Evolutionary conservation across 2,329 filamentous ascomycete genomes (phyloP), one percentile per base, ranked within the genome.

Genomic region (Fusarium nanum): DNA sequence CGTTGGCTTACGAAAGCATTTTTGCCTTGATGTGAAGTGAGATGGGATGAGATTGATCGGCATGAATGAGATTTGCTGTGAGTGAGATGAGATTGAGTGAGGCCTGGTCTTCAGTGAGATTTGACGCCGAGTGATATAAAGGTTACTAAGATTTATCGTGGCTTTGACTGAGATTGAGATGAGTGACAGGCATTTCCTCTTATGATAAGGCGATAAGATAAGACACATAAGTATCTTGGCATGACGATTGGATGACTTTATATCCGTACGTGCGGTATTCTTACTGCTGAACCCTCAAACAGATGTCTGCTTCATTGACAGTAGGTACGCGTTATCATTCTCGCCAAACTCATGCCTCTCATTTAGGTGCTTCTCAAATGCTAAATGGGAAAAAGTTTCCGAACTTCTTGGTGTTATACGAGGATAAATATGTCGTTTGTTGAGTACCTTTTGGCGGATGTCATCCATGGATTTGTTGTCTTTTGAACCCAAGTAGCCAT

Each of bases 401-500:
- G 25, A 25, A 25, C 25, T 25, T 25, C 7, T 25, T 25, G 9
- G 25, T 25, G 25, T 25, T 25, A 25, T 25, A 25, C 2, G 7
- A 30, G 7, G 13, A 30, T 30, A 7, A 30, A 30, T 14, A 6
- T 7, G 13, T 30, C 28, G 28, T 7, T 30, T 30, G 28, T 14
- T 30, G 13, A 30, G 28, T 25, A 9, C 28, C 13, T 7, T 13
- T 30, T 30, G 7, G 13, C 28, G 7, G 3, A 14, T 4, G 7
- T 30, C 13, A 2, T 14, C 0, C 3, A 14, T 14, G 13, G 7
- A 30, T 14, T 13, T 30, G 6, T 7, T 14, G 4, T 8, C 3
- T 14, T 16, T 14, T 16, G 7, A 32, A 8, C 13, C 7, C 7
- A 32, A 16, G 4, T 8, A 16, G 13, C 14, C 30, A 14, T 16